A percentile compares a stretch with the other conserved stretches of the same genome.
phyloP scores from a whole-genome alignment of 306 rosid genomes.

The Arachis stenosperma region DNA sequence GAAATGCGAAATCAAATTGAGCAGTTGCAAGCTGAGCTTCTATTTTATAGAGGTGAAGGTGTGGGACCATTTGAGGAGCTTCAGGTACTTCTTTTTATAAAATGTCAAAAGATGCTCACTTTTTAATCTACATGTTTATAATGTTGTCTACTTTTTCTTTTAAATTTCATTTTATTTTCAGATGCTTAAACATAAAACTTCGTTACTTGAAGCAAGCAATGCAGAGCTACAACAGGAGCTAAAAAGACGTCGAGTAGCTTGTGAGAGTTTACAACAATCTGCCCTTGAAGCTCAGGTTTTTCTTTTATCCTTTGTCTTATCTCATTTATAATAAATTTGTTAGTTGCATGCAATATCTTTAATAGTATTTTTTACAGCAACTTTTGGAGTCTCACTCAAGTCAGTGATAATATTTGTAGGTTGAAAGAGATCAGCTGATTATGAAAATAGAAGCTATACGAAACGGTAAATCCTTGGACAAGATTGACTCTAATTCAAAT shows the following conservation, averaged over 20 bases:
- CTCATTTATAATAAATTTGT: constrained; percentile 35
- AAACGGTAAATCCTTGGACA: constrained; percentile 91
- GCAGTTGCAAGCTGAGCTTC: constrained; percentile 89
- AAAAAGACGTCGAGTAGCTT: constrained; percentile 40
- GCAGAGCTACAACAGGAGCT: constrained; percentile 75
- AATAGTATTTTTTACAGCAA: constrained; percentile 12
- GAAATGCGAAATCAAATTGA: constrained; percentile 87
- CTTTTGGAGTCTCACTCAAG: constrained; percentile 26
- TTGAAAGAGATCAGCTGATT: constrained; percentile 75
- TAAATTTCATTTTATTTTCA: constrained; percentile 26
- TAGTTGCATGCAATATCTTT: constrained; percentile 33
- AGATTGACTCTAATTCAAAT: constrained; percentile 66
- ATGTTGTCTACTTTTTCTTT: constrained; percentile 4
- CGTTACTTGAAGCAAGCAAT: constrained; percentile 92
- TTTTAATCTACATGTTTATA: constrained; percentile 18
- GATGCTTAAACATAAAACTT: constrained; percentile 87
- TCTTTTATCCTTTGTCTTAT: constrained; percentile 29
- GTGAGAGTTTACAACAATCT: constrained; percentile 39
- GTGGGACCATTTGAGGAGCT: constrained; percentile 84
- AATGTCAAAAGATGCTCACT: constrained; percentile 4
- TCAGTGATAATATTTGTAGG: constrained; percentile 52
- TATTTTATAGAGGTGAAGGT: constrained; percentile 76
- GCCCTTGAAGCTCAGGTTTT: constrained; percentile 50
- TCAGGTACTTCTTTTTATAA: constrained; percentile 55
- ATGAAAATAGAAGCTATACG: constrained; percentile 76